Conservation (phyloP, 2,329 filamentous ascomycete species). For the Juglanconis juglandina region DNA sequence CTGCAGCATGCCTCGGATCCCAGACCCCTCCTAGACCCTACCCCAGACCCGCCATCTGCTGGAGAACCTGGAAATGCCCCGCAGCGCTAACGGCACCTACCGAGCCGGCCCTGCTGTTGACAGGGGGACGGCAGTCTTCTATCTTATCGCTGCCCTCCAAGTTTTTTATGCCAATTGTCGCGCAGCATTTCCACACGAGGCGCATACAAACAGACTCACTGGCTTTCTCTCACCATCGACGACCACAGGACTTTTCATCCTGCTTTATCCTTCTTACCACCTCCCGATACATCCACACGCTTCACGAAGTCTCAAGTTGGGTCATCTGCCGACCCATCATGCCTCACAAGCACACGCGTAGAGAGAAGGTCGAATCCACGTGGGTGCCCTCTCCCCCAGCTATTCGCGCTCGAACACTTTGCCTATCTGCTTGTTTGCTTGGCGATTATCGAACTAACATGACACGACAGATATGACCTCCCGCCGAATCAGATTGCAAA, state of each 20-base stretch:
- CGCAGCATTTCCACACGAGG: slow-evolving; percentile 9
- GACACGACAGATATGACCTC: slow-evolving; percentile 43
- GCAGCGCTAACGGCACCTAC: too few species aligned
- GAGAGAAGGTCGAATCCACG: slow-evolving; percentile 53
- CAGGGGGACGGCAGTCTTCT: background rate
- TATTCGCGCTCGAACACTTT: background rate
- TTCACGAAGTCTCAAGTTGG: background rate
- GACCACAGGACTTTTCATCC: background rate
- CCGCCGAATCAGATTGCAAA: slow-evolving; percentile 47
- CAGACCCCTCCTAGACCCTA: too few species aligned
- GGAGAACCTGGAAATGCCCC: too few species aligned
- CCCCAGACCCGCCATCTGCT: too few species aligned
- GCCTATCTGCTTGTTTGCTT: background rate
- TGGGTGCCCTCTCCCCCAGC: slow-evolving; percentile 27
- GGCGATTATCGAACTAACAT: background rate
- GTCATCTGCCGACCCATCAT: slow-evolving; percentile 42
- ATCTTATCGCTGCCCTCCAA: background rate
- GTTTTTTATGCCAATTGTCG: slow-evolving; percentile 3
- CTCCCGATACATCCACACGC: background rate
- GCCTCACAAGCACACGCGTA: slow-evolving; percentile 84
- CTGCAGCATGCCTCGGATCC: too few species aligned
- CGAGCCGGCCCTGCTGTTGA: too few species aligned
- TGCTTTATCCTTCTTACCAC: background rate
- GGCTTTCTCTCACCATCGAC: background rate
- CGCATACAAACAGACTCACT: background rate